Evolutionary conservation across 352 stramenopile species (phyloP), one percentile per base, ranked within the genome.

Genomic region (Phytopythium delawarense): DNA sequence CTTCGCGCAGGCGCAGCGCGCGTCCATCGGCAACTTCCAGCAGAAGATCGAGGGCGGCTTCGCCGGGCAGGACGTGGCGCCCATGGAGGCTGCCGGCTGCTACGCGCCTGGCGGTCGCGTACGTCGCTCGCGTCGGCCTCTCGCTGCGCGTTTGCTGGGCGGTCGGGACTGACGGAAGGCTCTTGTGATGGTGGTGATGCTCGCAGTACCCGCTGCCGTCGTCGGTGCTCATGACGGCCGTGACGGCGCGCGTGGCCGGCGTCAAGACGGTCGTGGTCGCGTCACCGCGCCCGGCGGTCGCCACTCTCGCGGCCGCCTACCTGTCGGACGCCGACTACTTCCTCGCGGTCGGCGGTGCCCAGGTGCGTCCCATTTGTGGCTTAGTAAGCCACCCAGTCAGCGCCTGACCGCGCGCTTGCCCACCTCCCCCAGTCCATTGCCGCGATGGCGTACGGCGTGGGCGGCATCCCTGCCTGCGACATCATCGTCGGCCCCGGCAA

Each of bases 401-500:
- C 15, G 16, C 13, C 51, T 57, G 18, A 57, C 32, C 23, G 13
- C 23, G 12, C 20, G 46, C 18, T 11, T 32, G 12, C 35, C 28
- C 4, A 1, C 20, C 30, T 32, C 13, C 13, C 21, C 34, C 21
- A 61, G 55, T 92, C 97, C 23, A 98, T 99, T 61, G 96, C 87
- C 12, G 88, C 93, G 5, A 96, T 99, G 92, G 97, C 97, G 0
- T 98, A 98, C 72, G 97, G 97, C 32, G 75, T 98, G 7, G 84
- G 81, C 25, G 73, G 81, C 23, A 74, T 99, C 8, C 93, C 96
- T 0, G 37, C 83, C 11, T 99, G 96, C 71, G 97, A 99, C 79
- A 98, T 99, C 63, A 98, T 99, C 70, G 97, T 99, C 30, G 97
- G 97, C 37, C 97, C 97, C 1, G 97, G 97, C 32, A 99, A 99